Percentiles rank a stretch among this genome's conserved stretches.
These are phyloP conservation scores for Lactarius deliciosus DNA, from an alignment of 768 basidiomycete species.

Conservation along the genomic window DNA sequence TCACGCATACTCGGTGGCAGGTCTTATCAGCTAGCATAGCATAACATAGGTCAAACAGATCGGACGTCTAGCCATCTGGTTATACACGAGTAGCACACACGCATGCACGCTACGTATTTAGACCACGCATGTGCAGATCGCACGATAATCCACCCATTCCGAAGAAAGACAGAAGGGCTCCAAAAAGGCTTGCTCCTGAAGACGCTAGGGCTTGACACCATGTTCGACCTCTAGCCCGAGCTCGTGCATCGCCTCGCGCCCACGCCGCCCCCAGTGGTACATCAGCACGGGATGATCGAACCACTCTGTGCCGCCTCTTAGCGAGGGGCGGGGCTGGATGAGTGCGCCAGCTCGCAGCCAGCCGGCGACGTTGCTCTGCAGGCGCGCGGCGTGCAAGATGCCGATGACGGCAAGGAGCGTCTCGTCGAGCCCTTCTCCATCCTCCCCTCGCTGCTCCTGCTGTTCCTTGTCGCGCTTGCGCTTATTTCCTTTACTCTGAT, in stretches of 20 bases:
- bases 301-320: slow-evolving; percentile 42
- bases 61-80: neutral
- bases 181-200: neutral
- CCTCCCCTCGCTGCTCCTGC: slow-evolving; percentile 4
- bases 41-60: neutral
- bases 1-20: slow-evolving; percentile 4
- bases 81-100: neutral
- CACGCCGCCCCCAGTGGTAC: slow-evolving; percentile 52
- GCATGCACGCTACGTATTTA: neutral
- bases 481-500: slow-evolving; percentile 9
- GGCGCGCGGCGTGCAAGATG: slow-evolving; percentile 57
- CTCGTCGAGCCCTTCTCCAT: slow-evolving; percentile 42
- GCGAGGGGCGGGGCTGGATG: slow-evolving; percentile 30
- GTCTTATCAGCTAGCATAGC: slow-evolving; percentile 3
- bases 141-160: neutral
- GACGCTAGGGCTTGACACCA: slow-evolving; percentile 36
- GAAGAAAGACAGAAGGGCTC: neutral
- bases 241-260: slow-evolving; percentile 48
- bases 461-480: slow-evolving; percentile 3
- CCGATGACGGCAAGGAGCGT: slow-evolving; percentile 68
- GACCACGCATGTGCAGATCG: neutral
- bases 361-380: slow-evolving; percentile 61
- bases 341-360: slow-evolving; percentile 66
- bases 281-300: slow-evolving; percentile 48
- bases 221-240: slow-evolving; percentile 48